A percentile compares a stretch with the other conserved stretches of the same genome.
phyloP scores from a whole-genome alignment of 2,329 filamentous ascomycete species.

The Uncinocarpus reesii region DNA sequence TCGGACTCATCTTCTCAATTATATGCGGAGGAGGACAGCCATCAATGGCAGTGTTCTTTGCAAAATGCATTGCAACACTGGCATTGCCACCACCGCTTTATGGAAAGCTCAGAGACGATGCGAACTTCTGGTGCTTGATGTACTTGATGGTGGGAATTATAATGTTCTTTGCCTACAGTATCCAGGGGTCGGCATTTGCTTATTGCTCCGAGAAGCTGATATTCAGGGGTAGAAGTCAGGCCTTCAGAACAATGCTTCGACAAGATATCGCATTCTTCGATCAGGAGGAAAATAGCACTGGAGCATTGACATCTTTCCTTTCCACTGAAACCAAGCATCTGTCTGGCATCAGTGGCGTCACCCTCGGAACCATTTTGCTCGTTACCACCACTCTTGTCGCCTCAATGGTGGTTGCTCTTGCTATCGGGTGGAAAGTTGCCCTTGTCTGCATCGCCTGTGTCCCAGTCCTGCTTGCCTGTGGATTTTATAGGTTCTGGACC shows the following conservation, averaged over 20 bases:
- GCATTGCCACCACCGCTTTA: constrained; percentile 47
- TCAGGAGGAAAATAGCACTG: constrained; percentile 75
- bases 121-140: constrained; percentile 82
- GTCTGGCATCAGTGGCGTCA: constrained; percentile 76
- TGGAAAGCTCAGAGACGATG: constrained; percentile 53
- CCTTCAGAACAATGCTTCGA: constrained; percentile 78
- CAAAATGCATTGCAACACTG: constrained; percentile 70
- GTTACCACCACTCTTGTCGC: constrained; percentile 69
- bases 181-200: constrained; percentile 66
- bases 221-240: constrained; percentile 67
- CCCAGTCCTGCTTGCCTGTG: constrained; percentile 65
- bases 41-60: constrained; percentile 68
- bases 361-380: constrained; percentile 74
- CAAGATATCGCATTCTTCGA: constrained; percentile 94
- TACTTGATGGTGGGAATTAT: constrained; percentile 73
- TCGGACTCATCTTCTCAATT: constrained; percentile 62
- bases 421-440: constrained; percentile 77
- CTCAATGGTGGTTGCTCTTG: constrained; percentile 58
- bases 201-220: constrained; percentile 78
- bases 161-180: constrained; percentile 57
- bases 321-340: constrained; percentile 84
- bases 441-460: constrained; percentile 71
- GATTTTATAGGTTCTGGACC: constrained; percentile 82
- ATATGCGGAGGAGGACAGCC: constrained; percentile 76
- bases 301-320: constrained; percentile 77